phyloP scores from a whole-genome alignment of 2,329 filamentous ascomycete species.

The Xylaria digitata region DNA sequence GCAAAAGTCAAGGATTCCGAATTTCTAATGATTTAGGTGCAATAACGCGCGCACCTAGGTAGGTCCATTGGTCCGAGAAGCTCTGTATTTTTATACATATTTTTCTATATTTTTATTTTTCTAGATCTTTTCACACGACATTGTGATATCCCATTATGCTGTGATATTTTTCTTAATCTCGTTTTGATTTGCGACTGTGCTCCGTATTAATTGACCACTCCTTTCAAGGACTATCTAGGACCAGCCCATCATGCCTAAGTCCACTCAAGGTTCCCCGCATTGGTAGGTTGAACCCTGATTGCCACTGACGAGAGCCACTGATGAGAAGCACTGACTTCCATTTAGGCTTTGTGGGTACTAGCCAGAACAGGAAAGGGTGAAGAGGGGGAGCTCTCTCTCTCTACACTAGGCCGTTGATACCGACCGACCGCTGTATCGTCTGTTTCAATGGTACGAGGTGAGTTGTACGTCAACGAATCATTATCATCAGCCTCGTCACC shows the following conservation, averaged over 20 bases:
- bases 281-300: constrained; percentile 15
- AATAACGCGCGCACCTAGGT: too few relatives aligned
- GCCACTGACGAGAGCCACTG: constrained; percentile 6
- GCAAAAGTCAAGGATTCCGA: too few relatives aligned
- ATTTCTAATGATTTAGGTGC: too few relatives aligned
- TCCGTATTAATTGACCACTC: not conserved
- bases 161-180: not conserved
- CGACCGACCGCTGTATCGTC: not conserved
- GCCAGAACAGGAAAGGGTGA: constrained; percentile 29
- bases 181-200: not conserved
- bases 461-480: constrained; percentile 46
- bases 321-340: not conserved
- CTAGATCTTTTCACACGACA: too few relatives aligned
- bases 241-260: not conserved
- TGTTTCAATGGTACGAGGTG: constrained; percentile 5
- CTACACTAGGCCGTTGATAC: not conserved
- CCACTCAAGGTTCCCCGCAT: constrained; percentile 33
- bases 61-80: too few relatives aligned
- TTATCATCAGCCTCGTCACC: constrained; percentile 46
- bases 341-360: constrained; percentile 27
- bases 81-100: too few relatives aligned
- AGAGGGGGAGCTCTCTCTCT: not conserved
- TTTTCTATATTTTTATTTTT: too few relatives aligned
- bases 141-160: too few relatives aligned
- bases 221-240: not conserved